Evolutionary conservation across 2,329 filamentous ascomycete species (phyloP), one percentile per base, ranked within the genome.

Genomic region (Xylaria sp.): DNA sequence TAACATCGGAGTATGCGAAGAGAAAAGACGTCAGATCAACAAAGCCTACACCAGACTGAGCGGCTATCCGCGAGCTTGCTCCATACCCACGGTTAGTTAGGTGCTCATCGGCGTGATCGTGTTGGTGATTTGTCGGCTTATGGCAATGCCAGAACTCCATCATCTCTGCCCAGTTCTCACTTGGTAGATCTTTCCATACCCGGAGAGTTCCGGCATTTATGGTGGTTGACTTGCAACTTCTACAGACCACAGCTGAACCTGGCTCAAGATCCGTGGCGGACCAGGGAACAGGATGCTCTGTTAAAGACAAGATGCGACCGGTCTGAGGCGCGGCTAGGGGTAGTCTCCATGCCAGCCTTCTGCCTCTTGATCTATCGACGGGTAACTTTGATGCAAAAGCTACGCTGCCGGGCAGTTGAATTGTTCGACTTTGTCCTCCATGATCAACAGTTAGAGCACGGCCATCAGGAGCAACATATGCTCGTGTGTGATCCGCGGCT

Each of bases 121-220:
- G 70, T 23, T 47, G 16, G 42, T 54, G 61, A 11, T n/a, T 39
- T 62, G 85, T 78, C 58, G 95, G 94, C 74, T 97, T 97, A 74
- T 99, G 94, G 70, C 94, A 99, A 74, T 99, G 95, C 94, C 94
- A 99, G 67, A 99, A 96, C 73, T 99, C 95, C 94, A 99, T 99
- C 92, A 99, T 96, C 76, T 99, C 94, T 0, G 94, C 95, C 94
- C 94, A 99, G 70, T 96, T 93, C 68, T 96, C 92, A 70, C 92
- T 96, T 0, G 94, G 94, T 16, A 99, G 78, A 70, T 99, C 92
- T 75, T 93, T 96, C 93, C 94, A 99, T 44, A 76, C 73, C 46
- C 73, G 76, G 6, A 84, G 76, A 2, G 55, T 66, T 6, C 71
- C 75, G 2, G 67, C 57, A 0, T 67, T 47, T 10, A 84, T 74